Evolutionary conservation across 2,329 filamentous ascomycete species (phyloP).

Genomic region (Coniochaeta prunicola): DNA sequence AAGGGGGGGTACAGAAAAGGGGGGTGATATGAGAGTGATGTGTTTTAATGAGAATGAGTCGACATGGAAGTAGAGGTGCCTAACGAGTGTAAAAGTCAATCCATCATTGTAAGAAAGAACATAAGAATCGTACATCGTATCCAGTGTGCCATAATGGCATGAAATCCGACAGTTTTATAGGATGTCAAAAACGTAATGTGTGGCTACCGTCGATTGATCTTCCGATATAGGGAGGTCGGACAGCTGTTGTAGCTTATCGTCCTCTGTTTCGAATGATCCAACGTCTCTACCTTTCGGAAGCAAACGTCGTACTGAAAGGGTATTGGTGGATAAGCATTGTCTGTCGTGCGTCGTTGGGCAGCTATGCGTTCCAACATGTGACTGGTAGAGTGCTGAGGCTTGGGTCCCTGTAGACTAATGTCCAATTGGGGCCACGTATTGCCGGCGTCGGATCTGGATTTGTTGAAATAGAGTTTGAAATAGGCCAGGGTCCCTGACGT

Average conservation of each 20-base stretch:
- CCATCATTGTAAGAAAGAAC: neutral
- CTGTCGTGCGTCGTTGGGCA: neutral
- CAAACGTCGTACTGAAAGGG: neutral
- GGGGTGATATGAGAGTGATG: neutral
- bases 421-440: neutral
- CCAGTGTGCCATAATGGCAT: no score
- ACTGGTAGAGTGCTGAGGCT: neutral
- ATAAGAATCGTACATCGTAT: no score
- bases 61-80: neutral
- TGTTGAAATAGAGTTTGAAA: neutral
- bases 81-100: neutral
- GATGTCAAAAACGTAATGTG: no score
- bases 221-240: neutral
- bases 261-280: neutral
- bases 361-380: neutral
- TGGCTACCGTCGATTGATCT: no score
- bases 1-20: neutral
- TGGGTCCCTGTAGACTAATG: neutral
- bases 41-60: no score
- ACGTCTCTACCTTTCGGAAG: neutral
- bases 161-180: no score
- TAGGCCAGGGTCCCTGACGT: neutral
- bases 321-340: neutral
- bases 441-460: neutral
- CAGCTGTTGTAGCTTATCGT: neutral